phyloP scores from a whole-genome alignment of 2,329 filamentous ascomycete species.

The Nectriaceae sp. region DNA sequence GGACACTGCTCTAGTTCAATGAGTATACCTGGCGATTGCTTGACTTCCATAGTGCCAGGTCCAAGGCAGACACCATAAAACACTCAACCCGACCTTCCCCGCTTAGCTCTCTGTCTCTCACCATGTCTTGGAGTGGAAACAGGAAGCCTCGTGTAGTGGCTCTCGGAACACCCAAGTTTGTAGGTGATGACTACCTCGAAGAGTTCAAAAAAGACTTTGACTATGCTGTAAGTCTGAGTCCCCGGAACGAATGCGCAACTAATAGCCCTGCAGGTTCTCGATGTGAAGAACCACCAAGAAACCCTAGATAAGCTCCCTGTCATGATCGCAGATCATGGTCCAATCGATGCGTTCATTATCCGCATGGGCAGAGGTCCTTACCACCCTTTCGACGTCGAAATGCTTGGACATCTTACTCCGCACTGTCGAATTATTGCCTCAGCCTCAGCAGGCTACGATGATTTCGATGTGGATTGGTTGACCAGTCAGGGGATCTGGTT shows the following conservation, averaged over 20 bases:
- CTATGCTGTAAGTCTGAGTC: conserved; percentile 36
- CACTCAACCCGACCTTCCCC: too few relatives aligned
- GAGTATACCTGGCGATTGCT: too few relatives aligned
- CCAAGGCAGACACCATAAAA: too few relatives aligned
- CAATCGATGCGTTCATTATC: conserved; percentile 49
- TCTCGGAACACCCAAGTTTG: conserved; percentile 42
- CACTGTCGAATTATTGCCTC: conserved; percentile 48
- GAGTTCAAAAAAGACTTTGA: conserved; percentile 40
- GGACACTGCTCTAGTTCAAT: too few relatives aligned
- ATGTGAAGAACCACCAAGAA: conserved; percentile 38
- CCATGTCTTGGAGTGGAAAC: neutral
- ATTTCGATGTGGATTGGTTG: conserved; percentile 47
- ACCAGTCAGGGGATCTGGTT: conserved; percentile 48
- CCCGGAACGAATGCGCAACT: fast-evolving
- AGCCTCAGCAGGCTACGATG: conserved; percentile 49
- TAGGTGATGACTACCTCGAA: conserved; percentile 41
- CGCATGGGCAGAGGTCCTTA: conserved; percentile 51
- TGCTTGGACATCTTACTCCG: conserved; percentile 43
- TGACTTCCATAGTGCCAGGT: too few relatives aligned
- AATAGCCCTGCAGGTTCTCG: conserved; percentile 27
- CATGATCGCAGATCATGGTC: conserved; percentile 37
- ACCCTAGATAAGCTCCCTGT: conserved; percentile 38
- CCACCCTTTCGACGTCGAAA: conserved; percentile 49
- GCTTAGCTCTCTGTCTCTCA: too few relatives aligned
- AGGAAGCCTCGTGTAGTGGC: conserved; percentile 42